Percentiles rank a stretch among this genome's conserved stretches.
Conservation (phyloP, 495 filamentous ascomycete species). For the Penicillium parvum region DNA sequence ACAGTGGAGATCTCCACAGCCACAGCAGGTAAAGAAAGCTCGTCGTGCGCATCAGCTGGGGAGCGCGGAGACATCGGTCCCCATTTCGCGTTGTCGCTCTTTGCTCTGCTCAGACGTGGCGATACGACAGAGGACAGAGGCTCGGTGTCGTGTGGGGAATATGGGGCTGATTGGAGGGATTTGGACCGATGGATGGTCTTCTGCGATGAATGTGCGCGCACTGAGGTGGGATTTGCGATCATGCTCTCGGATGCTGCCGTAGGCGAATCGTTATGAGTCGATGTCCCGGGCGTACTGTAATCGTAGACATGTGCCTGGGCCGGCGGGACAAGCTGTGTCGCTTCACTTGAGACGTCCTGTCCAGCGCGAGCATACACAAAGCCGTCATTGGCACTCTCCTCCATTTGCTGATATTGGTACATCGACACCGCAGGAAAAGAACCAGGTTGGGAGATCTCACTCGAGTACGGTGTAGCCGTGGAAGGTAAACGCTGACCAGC, state of each 20-base stretch:
- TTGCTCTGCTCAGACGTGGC: conserved; percentile 18
- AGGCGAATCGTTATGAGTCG: conserved; percentile 5
- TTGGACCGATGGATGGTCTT: conserved; percentile 19
- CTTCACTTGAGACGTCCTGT: background rate
- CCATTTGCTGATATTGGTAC: conserved; percentile 2
- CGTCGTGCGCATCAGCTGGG: conserved; percentile 24
- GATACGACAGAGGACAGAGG: conserved; percentile 37
- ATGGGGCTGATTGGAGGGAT: conserved; percentile 22
- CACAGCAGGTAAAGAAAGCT: conserved; percentile 23
- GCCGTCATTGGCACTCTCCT: background rate
- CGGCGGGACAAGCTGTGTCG: conserved; percentile 8
- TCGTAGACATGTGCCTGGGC: conserved; percentile 4
- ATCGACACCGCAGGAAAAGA: conserved; percentile 14
- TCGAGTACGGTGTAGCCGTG: conserved; percentile 11
- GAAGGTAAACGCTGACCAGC: conserved; percentile 14
- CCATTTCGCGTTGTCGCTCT: conserved; percentile 18
- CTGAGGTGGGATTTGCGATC: conserved; percentile 2
- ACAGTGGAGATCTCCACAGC: conserved; percentile 17
- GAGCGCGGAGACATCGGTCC: conserved; percentile 15
- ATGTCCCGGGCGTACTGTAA: conserved; percentile 7
- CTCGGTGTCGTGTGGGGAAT: conserved; percentile 41
- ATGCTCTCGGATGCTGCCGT: background rate
- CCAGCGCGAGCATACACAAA: background rate
- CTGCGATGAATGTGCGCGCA: conserved; percentile 9
- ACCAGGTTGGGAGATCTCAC: conserved; percentile 16